Evolutionary conservation across 164 flowering plant species (phyloP).

Genomic region (Macadamia tetraphylla): DNA sequence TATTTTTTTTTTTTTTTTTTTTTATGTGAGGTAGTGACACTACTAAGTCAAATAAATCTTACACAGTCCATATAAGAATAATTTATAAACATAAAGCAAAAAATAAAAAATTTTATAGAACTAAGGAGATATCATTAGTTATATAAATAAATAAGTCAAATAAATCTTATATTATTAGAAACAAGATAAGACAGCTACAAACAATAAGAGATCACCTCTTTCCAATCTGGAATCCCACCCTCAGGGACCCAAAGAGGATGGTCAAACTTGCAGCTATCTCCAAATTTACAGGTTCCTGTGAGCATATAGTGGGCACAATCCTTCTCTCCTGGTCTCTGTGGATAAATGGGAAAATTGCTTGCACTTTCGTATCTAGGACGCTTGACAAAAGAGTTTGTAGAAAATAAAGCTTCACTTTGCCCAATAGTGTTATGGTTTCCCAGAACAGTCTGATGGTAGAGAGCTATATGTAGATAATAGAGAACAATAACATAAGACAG

Average conservation of each 20-base stretch:
- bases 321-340: constrained; percentile 98
- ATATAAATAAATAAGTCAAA: constrained; percentile 12
- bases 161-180: constrained; percentile 12
- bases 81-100: background rate
- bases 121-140: background rate
- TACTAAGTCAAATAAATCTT: constrained; percentile 1
- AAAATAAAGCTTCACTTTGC: constrained; percentile 85
- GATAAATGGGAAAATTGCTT: constrained; percentile 78
- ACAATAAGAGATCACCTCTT: constrained; percentile 82
- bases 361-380: constrained; percentile 83
- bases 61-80: background rate
- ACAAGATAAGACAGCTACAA: constrained; percentile 7
- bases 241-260: constrained; percentile 99
- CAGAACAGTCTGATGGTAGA: constrained; percentile 73
- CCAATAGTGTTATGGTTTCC: constrained; percentile 69
- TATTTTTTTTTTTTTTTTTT: too few species aligned
- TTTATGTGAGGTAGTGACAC: background rate
- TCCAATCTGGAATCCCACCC: constrained; percentile 99
- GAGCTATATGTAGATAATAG: constrained; percentile 73
- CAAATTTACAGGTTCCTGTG: constrained; percentile 97
- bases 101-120: constrained; percentile 3
- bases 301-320: constrained; percentile 99
- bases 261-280: constrained; percentile 98
- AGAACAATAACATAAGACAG: constrained; percentile 39
- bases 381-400: constrained; percentile 72